These are phyloP conservation scores for Calonectria pseudoreteaudii DNA, from an alignment of 2,329 filamentous ascomycete genomes.

Conservation along the genomic window DNA sequence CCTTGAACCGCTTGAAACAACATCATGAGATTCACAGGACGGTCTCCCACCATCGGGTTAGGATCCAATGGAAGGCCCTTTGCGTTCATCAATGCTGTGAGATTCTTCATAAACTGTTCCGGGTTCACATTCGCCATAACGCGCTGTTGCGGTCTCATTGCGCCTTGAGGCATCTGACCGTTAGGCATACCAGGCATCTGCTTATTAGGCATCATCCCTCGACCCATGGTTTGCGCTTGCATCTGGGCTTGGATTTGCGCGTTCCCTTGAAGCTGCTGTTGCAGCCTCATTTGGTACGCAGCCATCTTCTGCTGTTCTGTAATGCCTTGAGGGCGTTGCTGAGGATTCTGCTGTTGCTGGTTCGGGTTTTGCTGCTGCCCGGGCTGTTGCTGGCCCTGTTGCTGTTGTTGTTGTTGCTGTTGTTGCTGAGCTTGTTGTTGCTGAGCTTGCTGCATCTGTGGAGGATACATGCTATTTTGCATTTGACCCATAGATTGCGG, in stretches of 20 bases:
- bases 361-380: conserved; percentile 34
- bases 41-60: conserved; percentile 79
- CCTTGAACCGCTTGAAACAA: conserved; percentile 81
- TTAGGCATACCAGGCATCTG: conserved; percentile 63
- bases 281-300: conserved; percentile 85
- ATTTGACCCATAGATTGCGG: conserved; percentile 61
- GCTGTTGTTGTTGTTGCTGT: conserved; percentile 52
- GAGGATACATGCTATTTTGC: conserved; percentile 55
- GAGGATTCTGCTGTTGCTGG: conserved; percentile 52
- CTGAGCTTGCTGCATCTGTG: conserved; percentile 57
- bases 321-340: conserved; percentile 46
- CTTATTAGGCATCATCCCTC: conserved; percentile 66
- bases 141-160: conserved; percentile 63
- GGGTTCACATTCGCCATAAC: conserved; percentile 62
- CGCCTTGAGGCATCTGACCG: conserved; percentile 65
- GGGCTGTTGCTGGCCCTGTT: conserved; percentile 50
- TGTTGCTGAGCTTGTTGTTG: conserved; percentile 60
- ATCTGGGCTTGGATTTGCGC: conserved; percentile 65
- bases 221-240: conserved; percentile 59
- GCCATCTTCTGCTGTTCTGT: conserved; percentile 80
- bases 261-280: conserved; percentile 76
- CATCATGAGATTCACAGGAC: conserved; percentile 78
- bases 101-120: conserved; percentile 80
- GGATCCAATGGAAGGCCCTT: conserved; percentile 80
- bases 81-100: conserved; percentile 81